Evolutionary conservation across 2,329 filamentous ascomycete genomes (phyloP).

Genomic region (Coniella vitis): DNA sequence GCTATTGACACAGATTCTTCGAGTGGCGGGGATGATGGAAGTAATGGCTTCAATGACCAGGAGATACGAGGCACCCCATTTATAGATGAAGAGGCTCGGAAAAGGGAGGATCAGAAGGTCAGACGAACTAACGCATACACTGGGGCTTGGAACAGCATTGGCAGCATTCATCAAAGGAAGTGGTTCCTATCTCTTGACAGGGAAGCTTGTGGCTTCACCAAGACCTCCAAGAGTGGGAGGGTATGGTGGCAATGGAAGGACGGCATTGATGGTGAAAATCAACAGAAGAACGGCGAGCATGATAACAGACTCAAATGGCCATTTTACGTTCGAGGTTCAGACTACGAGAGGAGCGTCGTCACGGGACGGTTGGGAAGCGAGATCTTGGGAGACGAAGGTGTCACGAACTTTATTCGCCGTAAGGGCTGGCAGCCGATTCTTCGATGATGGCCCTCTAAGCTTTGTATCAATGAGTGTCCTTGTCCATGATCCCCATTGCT

Average conservation of each 20-base stretch:
- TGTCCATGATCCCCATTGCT: too few relatives aligned
- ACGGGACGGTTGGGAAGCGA: constrained; percentile 55
- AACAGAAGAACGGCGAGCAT: constrained; percentile 8
- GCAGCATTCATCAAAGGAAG: constrained; percentile 58
- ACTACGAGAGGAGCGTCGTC: constrained; percentile 58
- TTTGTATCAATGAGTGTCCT: too few relatives aligned
- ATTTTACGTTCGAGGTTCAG: constrained; percentile 55
- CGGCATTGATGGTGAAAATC: background rate
- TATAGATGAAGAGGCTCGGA: constrained; percentile 34
- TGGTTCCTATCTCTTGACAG: constrained; percentile 63
- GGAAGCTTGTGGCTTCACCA: constrained; percentile 48
- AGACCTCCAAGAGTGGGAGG: constrained; percentile 21
- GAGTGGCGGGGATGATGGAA: constrained; percentile 16
- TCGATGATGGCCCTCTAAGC: constrained; percentile 26
- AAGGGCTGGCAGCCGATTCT: constrained; percentile 52
- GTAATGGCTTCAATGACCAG: constrained; percentile 1
- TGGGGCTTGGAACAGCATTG: constrained; percentile 58
- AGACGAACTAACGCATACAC: constrained; percentile 58
- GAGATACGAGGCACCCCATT: constrained; percentile 24
- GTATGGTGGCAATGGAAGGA: constrained; percentile 20
- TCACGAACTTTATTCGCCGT: constrained; percentile 48
- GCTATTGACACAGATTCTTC: constrained; percentile 21
- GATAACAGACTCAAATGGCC: constrained; percentile 38
- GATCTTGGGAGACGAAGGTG: constrained; percentile 54
- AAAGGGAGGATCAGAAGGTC: constrained; percentile 46